Base-by-base conservation (phyloP, 1,284 basidiomycete genomes). In the Cystobasidiaceae sp. region DNA sequence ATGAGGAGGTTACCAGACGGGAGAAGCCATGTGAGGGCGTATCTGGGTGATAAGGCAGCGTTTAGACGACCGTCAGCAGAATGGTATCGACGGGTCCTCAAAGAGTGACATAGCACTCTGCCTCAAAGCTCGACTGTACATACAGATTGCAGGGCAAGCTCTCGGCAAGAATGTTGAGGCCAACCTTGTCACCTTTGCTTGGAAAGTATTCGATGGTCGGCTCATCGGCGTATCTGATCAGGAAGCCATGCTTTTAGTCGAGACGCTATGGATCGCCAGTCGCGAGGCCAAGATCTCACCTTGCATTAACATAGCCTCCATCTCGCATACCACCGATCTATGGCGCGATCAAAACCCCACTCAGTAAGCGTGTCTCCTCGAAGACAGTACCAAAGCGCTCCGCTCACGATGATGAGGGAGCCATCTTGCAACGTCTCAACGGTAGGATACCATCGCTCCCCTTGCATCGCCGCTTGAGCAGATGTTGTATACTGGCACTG, bases 101-200 rank as follows among this genome's bases (percentile, higher is more conserved):
- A n/a, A n/a, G n/a, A n/a, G n/a, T n/a, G n/a, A n/a, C n/a, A n/a
- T n/a, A n/a, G n/a, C n/a, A n/a, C n/a, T n/a, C n/a, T n/a, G n/a
- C n/a, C n/a, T n/a, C n/a, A n/a, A n/a, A n/a, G n/a, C n/a, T n/a
- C n/a, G n/a, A n/a, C n/a, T n/a, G n/a, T n/a, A n/a, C 51, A 39
- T 27, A 55, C 4, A 92, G 82, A 78, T 97, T 97, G 72, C 93
- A 82, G 52, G 92, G 92, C 43, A 89, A 87, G 0, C 91, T 91
- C 43, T 84, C 81, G 67, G 84, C 78, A 78, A 96, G 82, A 78
- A 96, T 88, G 61, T 87, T 79, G 81, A 94, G 86, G 19, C 82
- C 79, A 71, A 84, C 79, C 1, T 86, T 81, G 11, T 58, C 51
- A 33, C 83, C 82, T 62, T 79, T 81, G 13, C 84, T 78, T n/a